Evolutionary conservation across 345 rosid species (phyloP), one percentile per base, ranked within the genome.

Genomic region (Firmiana major): DNA sequence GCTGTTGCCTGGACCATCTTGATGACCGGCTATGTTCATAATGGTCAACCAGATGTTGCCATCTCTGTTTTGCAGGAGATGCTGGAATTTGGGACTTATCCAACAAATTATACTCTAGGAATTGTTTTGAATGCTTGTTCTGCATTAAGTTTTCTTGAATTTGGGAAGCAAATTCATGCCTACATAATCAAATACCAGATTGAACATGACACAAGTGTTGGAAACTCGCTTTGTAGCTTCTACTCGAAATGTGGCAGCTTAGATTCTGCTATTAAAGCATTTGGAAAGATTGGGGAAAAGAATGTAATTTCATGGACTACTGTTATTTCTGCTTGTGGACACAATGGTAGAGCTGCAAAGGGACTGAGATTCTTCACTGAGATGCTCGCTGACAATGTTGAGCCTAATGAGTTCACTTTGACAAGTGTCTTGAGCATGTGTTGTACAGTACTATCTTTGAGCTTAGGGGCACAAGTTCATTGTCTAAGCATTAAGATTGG

Each of bases 241-340:
- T 90, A 90, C 85, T 83, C 92, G 7, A 90, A 74, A 75, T 82
- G 71, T 81, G 83, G 83, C 60, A 67, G 60, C 65, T 81, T 87
- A 83, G 79, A 70, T 49, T 82, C 81, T 60, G 86, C 91, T 6
- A 55, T 84, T 48, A 80, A 77, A 75, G 84, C 86, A 40, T 90
- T 90, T 60, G 48, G 26, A 48, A 75, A 71, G 60, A 86, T 86
- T 76, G 58, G 16, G n/a, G 85, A 81, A 63, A 88, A 85, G 83
- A 80, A 84, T 65, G 88, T 85, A 49, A 83, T 88, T 78, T 87
- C 91, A 17, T 90, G 94, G 91, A 88, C 90, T 69, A 67, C 88
- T 3, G 54, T 87, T 40, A 81, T 90, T 68, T 80, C 81, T 71
- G 89, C 89, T 67, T 86, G 86, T 73, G 84, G 80, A 45, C 84